Base-by-base conservation (phyloP, 192 early-diverging fungal species). In the Oehlia diaphana region DNA sequence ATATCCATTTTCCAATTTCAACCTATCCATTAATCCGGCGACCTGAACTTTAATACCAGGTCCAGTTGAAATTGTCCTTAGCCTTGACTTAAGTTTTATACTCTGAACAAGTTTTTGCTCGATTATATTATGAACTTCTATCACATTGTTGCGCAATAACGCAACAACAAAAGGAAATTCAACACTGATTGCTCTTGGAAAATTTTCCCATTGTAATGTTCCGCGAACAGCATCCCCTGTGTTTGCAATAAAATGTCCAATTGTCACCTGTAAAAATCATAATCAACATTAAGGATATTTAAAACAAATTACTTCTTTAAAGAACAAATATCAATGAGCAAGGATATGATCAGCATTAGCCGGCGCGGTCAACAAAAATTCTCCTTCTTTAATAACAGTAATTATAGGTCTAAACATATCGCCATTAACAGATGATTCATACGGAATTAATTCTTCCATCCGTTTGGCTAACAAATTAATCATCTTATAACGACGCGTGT, bases 91-190 rank as follows among this genome's bases (percentile, higher is more conserved):
- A 6, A 90, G 62, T 7, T 76, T 58, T n/a, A 90, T 72, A 1
- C 83, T 86, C 71, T 93, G 91, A 9, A 95, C 81, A 9, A 84
- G 82, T 37, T 87, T 80, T 74, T 94, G 94, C 61, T 90, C 89
- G 69, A 90, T 53, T 13, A 94, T 80, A 79, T 94, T 92, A 83
- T 96, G 95, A 21, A 96, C 81, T 81, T 95, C 90, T n/a, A 96
- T 83, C 0, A 85, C 84, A 23, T 91, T 87, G 77, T 90, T 93
- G 21, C 84, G 77, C 26, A 96, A 83, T 3, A 96, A 83, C 0
- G 94, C 90, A 0, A 91, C 84, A 2, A 92, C 89, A 63, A 94
- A 95, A 1, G 95, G 95, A 76, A 87, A 93, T 69, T 96, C 93
- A 23, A 94, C 93, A 23, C 88, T 58, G 31, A 84, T 63, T 39